phyloP scores from a whole-genome alignment of 768 basidiomycete species.

The Termitomyces bulborhizus region DNA sequence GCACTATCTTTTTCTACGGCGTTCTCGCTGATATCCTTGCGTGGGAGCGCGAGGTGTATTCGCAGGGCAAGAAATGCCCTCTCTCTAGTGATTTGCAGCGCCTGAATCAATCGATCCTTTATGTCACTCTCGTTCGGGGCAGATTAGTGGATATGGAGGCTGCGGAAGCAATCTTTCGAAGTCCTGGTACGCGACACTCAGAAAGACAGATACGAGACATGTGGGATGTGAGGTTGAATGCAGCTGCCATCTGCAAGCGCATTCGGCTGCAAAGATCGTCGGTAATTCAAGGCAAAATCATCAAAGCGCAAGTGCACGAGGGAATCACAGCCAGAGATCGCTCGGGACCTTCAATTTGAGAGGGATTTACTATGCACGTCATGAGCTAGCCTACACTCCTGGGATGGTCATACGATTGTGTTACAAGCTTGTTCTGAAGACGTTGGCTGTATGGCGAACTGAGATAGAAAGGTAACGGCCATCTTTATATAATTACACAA shows the following conservation, averaged over 20 bases:
- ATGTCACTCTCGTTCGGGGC: background rate
- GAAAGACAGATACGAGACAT: slow-evolving; percentile 1
- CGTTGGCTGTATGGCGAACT: too few relatives aligned
- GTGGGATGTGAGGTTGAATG: slow-evolving; percentile 3
- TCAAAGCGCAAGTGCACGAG: background rate
- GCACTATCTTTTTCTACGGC: slow-evolving; percentile 1
- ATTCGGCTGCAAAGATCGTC: slow-evolving; percentile 1
- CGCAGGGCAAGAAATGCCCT: background rate
- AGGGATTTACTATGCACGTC: background rate
- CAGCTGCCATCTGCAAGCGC: slow-evolving; percentile 2
- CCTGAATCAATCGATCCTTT: background rate
- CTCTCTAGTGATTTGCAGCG: background rate
- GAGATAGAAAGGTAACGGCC: too few relatives aligned
- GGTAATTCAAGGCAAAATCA: background rate
- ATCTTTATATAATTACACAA: too few relatives aligned
- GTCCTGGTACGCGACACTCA: background rate
- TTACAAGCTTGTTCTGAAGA: too few relatives aligned
- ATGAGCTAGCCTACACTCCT: too few relatives aligned
- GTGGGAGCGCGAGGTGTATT: background rate
- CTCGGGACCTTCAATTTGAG: background rate
- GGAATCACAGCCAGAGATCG: background rate
- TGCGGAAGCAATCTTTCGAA: background rate
- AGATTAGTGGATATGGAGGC: background rate
- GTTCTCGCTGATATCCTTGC: slow-evolving; percentile 1
- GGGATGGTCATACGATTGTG: too few relatives aligned